phyloP scores from a whole-genome alignment of 345 rosid genomes.

The Eucalyptus pauciflora region DNA sequence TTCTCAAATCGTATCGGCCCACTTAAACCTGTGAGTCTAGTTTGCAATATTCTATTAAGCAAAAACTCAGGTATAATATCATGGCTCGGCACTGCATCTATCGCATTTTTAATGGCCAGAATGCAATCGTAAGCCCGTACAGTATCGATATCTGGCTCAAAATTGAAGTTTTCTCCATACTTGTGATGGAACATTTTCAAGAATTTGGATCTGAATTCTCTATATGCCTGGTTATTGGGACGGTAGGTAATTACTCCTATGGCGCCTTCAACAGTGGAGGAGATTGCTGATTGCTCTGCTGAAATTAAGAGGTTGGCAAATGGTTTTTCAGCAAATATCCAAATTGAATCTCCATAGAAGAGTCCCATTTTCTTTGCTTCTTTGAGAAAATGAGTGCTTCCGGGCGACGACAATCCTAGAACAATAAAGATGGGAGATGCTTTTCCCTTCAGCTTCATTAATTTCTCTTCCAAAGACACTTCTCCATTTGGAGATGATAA shows the following conservation, averaged over 20 bases:
- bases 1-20: slow-evolving; percentile 17
- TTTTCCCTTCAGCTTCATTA: not conserved
- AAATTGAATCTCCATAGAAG: slow-evolving; percentile 21
- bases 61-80: not conserved
- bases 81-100: not conserved
- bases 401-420: slow-evolving; percentile 20
- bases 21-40: slow-evolving; percentile 26
- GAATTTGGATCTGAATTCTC: slow-evolving; percentile 9
- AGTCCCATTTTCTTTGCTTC: slow-evolving; percentile 26
- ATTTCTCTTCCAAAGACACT: slow-evolving; percentile 5
- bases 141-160: slow-evolving; percentile 19
- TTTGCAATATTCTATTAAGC: slow-evolving; percentile 1
- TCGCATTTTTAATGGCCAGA: not conserved
- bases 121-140: slow-evolving; percentile 33
- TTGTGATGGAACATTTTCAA: not conserved
- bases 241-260: slow-evolving; percentile 24
- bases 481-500: slow-evolving; percentile 9
- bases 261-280: slow-evolving; percentile 32
- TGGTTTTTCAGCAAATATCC: slow-evolving; percentile 15
- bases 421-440: slow-evolving; percentile 32
- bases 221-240: not conserved
- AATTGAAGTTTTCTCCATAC: slow-evolving; percentile 10
- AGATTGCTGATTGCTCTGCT: not conserved
- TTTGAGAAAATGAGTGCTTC: slow-evolving; percentile 17
- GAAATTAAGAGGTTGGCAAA: not conserved